phyloP scores from a whole-genome alignment of 768 basidiomycete genomes.

The Mycena pura region DNA sequence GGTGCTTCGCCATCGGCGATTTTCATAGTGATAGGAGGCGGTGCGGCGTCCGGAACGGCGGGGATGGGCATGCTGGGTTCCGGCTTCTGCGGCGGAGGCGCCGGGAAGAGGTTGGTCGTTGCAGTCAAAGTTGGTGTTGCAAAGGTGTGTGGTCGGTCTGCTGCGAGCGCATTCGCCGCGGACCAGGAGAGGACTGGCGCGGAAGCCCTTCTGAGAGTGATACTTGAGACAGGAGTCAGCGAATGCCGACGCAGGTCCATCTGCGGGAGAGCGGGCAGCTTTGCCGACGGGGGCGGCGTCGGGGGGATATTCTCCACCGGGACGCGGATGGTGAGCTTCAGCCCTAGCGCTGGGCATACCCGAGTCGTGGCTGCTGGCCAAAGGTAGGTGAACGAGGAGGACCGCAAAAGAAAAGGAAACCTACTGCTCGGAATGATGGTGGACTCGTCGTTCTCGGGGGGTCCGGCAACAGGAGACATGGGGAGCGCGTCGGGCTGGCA shows the following conservation, averaged over 20 bases:
- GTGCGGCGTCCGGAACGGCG: background rate
- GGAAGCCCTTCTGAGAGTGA: background rate
- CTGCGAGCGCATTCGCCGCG: background rate
- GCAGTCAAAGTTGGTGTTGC: no score
- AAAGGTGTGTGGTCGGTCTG: no score
- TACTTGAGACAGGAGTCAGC: constrained; percentile 9
- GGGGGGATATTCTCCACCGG: constrained; percentile 23
- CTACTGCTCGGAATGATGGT: background rate
- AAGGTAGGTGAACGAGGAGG: background rate
- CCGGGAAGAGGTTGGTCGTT: background rate
- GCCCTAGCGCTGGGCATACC: background rate
- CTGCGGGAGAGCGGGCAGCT: constrained; percentile 18
- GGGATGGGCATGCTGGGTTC: no score
- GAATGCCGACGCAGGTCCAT: constrained; percentile 5
- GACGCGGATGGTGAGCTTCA: constrained; percentile 22
- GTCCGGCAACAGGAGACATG: constrained; percentile 14
- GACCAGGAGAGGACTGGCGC: constrained; percentile 6
- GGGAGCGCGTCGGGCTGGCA: background rate
- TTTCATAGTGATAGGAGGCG: background rate
- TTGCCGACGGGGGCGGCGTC: constrained; percentile 19
- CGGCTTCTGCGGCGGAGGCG: background rate
- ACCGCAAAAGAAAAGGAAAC: background rate
- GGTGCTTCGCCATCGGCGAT: background rate
- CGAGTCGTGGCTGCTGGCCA: background rate
- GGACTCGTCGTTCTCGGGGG: background rate